Conservation (phyloP, 75 land plant genomes). For the Larix kaempferi region DNA sequence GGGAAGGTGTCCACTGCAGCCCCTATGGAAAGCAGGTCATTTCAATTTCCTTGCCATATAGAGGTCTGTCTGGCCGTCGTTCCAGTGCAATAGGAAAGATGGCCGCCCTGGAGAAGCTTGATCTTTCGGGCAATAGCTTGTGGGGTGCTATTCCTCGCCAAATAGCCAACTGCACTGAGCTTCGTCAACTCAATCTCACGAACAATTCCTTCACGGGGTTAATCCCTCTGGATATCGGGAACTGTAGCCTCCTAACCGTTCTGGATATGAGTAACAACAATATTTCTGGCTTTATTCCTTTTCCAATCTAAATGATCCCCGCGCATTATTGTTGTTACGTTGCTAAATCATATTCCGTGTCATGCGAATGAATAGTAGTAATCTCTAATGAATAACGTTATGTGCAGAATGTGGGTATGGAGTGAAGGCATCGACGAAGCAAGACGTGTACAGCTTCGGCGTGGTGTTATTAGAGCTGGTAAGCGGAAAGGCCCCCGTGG, state of each 20-base stretch:
- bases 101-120: conserved; percentile 21
- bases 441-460: no score
- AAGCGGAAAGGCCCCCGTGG: no score
- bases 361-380: no score
- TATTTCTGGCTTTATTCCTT: conserved; percentile 14
- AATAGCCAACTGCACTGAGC: conserved; percentile 22
- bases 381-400: no score
- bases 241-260: conserved; percentile 21
- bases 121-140: conserved; percentile 28
- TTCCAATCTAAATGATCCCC: no score
- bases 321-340: no score
- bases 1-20: conserved; percentile 40
- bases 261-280: conserved; percentile 35
- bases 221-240: conserved; percentile 31
- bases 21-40: conserved; percentile 9
- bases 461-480: no score
- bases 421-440: no score
- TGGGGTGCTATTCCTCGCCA: conserved; percentile 32
- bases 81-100: conserved; percentile 21
- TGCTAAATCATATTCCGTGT: no score
- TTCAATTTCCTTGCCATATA: conserved; percentile 24
- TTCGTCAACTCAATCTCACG: conserved; percentile 23
- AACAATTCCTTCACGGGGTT: conserved; percentile 25
- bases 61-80: conserved; percentile 19
- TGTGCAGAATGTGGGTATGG: no score